Evolutionary conservation across 306 rosid species (phyloP).

Genomic region (Quercus cerris): DNA sequence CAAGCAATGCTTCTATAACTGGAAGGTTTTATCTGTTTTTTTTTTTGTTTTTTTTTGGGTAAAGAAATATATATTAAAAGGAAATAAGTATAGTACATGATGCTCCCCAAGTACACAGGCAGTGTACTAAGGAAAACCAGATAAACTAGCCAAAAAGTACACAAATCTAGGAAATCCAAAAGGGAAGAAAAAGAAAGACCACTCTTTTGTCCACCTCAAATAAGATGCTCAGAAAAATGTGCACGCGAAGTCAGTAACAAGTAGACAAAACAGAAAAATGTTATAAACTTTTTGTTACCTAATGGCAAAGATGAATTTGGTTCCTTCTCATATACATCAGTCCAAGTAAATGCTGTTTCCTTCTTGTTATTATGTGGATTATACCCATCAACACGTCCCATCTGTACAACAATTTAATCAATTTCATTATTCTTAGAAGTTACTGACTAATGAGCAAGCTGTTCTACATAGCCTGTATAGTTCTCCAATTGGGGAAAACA

Average conservation of each 20-base stretch:
- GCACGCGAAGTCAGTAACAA: neutral
- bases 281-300: constrained; percentile 38
- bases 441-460: neutral
- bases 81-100: too few species aligned
- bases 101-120: too few species aligned
- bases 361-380: constrained; percentile 58
- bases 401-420: constrained; percentile 44
- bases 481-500: too few species aligned
- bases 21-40: neutral
- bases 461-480: neutral
- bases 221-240: neutral
- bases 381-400: constrained; percentile 91
- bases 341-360: constrained; percentile 70
- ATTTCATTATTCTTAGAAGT: constrained; percentile 14
- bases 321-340: constrained; percentile 63
- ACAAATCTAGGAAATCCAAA: too few species aligned
- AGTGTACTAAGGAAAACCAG: too few species aligned
- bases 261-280: neutral
- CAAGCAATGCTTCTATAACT: neutral
- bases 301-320: constrained; percentile 33
- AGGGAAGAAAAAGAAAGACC: too few species aligned
- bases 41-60: neutral
- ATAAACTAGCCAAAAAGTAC: too few species aligned
- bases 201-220: neutral
- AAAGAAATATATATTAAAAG: too few species aligned